Base-by-base conservation (phyloP, 257 asterid genomes). In the Anisodus tanguticus region DNA sequence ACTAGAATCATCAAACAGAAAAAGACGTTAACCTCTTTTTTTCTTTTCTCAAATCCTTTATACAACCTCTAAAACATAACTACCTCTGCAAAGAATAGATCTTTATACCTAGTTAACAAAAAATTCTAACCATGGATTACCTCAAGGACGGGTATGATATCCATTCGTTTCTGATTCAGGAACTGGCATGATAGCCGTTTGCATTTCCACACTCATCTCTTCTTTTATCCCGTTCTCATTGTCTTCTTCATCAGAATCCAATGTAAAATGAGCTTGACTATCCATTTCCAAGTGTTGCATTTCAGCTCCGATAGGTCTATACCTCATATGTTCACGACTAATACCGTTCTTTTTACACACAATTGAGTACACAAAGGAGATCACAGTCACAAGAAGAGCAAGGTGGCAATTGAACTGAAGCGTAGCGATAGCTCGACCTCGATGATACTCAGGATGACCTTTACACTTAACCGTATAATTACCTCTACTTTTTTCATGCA, bases 351-450 rank as follows among this genome's bases (percentile, higher is more conserved):
- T 90, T 89, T 90, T 93, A 88, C 97, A 93, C 54, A 90, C 82
- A 77, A 94, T 10, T 0, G 94, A 90, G 87, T 92, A 96, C 19
- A 84, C 83, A 19, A 83, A 92, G 55, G 90, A 85, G 47, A 84
- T 64, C 82, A 93, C 68, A 49, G 91, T 74, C 80, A 93, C 92
- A 45, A 96, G 82, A 79, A 96, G 87, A 58, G 98, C 98, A 92
- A 96, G 91, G 88, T 96, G 98, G 84, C 95, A 92, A 86, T 96
- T 96, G 82, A 96, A 96, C 70, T 92, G 98, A 35, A 96, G 93
- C 0, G 95, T 91, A 0, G 98, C 99, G 19, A 96, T 92, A 9
- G 99, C 98, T 67, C 97, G 90, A 79, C 98, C 97, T 3, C 98
- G 95, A 71, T 96, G 99, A 71, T 91, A 96, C 82, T 93, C 97